These are phyloP conservation scores for Acorus gramineus DNA, from an alignment of 106 monocot genomes.

Conservation along the genomic window DNA sequence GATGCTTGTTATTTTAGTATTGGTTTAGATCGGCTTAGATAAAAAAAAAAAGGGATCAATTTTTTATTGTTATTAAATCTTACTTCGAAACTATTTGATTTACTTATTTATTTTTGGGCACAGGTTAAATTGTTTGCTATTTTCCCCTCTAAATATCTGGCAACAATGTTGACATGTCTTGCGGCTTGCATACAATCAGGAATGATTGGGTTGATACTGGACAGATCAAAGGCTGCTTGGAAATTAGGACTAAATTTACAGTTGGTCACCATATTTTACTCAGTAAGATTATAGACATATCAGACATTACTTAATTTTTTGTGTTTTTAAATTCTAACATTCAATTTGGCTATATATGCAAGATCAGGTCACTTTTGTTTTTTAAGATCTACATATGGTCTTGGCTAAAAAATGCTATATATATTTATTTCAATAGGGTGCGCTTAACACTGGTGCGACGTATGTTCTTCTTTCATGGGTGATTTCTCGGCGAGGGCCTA, in stretches of 20 bases:
- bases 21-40: too few species aligned
- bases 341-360: background rate
- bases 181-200: constrained; percentile 30
- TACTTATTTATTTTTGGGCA: too few species aligned
- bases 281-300: background rate
- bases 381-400: background rate
- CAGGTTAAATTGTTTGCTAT: constrained; percentile 42
- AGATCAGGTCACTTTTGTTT: background rate
- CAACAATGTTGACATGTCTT: constrained; percentile 36
- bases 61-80: too few species aligned
- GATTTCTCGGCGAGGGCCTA: constrained; percentile 28
- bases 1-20: too few species aligned
- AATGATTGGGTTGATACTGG: constrained; percentile 25
- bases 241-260: constrained; percentile 24
- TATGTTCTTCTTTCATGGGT: constrained; percentile 37
- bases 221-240: constrained; percentile 22
- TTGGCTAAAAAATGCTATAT: too few species aligned
- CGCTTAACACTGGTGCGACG: constrained; percentile 29
- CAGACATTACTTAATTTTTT: too few species aligned
- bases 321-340: background rate
- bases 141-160: constrained; percentile 46
- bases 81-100: too few species aligned
- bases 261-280: constrained; percentile 26
- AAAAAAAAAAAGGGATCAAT: too few species aligned
- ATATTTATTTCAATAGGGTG: constrained; percentile 21